A percentile compares a stretch with the other conserved stretches of the same genome.
These are phyloP conservation scores for Fusarium virguliforme DNA, from an alignment of 2,329 filamentous ascomycete species.

Conservation along the genomic window DNA sequence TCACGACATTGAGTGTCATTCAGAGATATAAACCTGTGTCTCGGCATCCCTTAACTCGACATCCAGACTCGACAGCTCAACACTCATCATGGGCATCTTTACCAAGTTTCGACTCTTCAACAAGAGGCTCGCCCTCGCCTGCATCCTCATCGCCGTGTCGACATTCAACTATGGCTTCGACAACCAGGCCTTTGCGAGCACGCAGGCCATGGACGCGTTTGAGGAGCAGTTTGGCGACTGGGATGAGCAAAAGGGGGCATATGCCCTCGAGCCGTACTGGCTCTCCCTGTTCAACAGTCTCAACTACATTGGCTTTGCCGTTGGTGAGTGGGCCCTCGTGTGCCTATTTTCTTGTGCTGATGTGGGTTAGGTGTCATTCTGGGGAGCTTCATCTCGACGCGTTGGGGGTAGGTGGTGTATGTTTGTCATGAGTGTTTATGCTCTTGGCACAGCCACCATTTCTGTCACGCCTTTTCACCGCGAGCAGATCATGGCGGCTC, in stretches of 20 bases:
- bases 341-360: neutral
- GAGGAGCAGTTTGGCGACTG: conserved; percentile 54
- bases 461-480: conserved; percentile 36
- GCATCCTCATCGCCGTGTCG: conserved; percentile 55
- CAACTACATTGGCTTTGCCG: conserved; percentile 56
- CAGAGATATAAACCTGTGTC: conserved; percentile 25
- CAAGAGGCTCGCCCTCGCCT: conserved; percentile 32
- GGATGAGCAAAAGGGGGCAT: conserved; percentile 45
- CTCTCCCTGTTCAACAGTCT: conserved; percentile 57
- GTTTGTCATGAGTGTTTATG: conserved; percentile 58
- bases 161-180: conserved; percentile 61
- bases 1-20: conserved; percentile 35
- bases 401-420: conserved; percentile 52
- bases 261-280: conserved; percentile 53
- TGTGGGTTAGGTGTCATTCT: conserved; percentile 37
- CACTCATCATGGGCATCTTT: conserved; percentile 38
- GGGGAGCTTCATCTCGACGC: conserved; percentile 46
- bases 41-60: neutral
- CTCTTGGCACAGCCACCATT: conserved; percentile 47
- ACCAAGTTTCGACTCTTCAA: conserved; percentile 50
- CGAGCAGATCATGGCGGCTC: conserved; percentile 46
- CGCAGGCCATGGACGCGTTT: conserved; percentile 58
- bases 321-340: conserved; percentile 44
- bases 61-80: neutral
- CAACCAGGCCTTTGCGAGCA: conserved; percentile 56